Evolutionary conservation across 2,329 filamentous ascomycete species (phyloP), one percentile per base, ranked within the genome.

Genomic region (Ceratocystis ficicola): DNA sequence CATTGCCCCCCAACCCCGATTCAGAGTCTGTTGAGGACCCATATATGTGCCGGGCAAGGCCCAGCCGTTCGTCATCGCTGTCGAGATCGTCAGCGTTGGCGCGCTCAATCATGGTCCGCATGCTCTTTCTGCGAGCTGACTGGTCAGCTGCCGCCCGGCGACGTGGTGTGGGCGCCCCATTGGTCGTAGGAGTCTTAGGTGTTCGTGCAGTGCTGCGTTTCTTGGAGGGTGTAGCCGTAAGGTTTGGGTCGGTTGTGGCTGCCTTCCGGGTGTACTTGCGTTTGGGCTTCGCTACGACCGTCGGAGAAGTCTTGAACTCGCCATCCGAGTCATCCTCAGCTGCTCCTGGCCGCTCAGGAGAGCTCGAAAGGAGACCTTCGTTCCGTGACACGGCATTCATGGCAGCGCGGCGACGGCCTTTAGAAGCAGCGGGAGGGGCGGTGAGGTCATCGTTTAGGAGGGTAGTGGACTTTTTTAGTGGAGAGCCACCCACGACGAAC

Each of bases 51-150:
- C 86, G 79, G 1, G 85, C 86, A 32, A 94, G 77, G 5, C 80
- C 81, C 63, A 88, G 84, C 4, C 86, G 86, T 15, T 85, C 87
- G 60, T 88, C 89, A 32, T 90, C 87, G 60, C 91, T 87, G 71
- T 84, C 87, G 30, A 81, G 80, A 7, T 79, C 81, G 20, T 82
- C 85, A 22, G 81, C 80, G 10, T 88, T 79, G 5, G 86, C 85
- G 55, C 86, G 85, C 72, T 92, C 85, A 46, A 95, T 86, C 63
- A 96, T 77, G 2, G 85, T 83, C 63, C 86, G 81, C 25, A 88
- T 88, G 73, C 89, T 95, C 79, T 96, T 96, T 72, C 86, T 86
- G 71, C 88, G 85, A 1, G 92, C 93, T 4, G 92, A 96, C 62
- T 88, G 85, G 75, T 96, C 90, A 22, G 88, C 88, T 69, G 89